Base-by-base conservation (phyloP, 1,139 yeast species). In the Trichomonascaceae sp. region DNA sequence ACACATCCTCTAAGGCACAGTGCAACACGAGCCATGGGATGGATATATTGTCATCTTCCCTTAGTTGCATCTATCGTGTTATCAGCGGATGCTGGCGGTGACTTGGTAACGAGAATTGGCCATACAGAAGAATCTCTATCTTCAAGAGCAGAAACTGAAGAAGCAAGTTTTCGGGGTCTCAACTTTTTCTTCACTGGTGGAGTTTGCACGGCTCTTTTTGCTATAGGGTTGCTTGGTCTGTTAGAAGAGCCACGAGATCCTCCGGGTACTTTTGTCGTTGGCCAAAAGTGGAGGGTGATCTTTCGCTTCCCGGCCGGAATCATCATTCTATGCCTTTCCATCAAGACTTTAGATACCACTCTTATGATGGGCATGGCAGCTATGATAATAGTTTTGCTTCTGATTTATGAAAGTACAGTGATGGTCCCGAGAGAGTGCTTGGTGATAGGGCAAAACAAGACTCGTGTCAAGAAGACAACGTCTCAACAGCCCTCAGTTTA, bases 41-140 rank as follows among this genome's bases (percentile, higher is more conserved):
- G 81, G 79, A 70, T 80, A 7, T 74, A 76, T 60, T 54, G 69
- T 7, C 88, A 83, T 60, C 62, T 82, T 41, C 84, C 85, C 0
- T 67, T 82, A 45, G 56, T 60, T 30, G 66, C 62, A 10, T 57
- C 65, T 10, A 50, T 66, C 18, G 58, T 66, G 47, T 70, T 83
- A 54, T 77, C 83, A 30, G 87, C 87, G 0, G 87, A 83, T 69
- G 78, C 86, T 8, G 84, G 83, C 8, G 83, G 82, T 1, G 84
- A 80, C 49, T 66, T 81, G 46, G 58, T 63, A 2, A 50, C 57
- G 10, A 53, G 54, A 17, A 57, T 55, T 49, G 62, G 56, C 49
- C 64, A 60, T 24, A 58, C 55, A 30, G 86, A 83, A 68, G 78
- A 85, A 6, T 84, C 82, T 8, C 83, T 82, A 1, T 84, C 79